A percentile compares a stretch with the other conserved stretches of the same genome.
phyloP scores from a whole-genome alignment of 2,329 filamentous ascomycete genomes.

The Fonsecaea multimorphosa region DNA sequence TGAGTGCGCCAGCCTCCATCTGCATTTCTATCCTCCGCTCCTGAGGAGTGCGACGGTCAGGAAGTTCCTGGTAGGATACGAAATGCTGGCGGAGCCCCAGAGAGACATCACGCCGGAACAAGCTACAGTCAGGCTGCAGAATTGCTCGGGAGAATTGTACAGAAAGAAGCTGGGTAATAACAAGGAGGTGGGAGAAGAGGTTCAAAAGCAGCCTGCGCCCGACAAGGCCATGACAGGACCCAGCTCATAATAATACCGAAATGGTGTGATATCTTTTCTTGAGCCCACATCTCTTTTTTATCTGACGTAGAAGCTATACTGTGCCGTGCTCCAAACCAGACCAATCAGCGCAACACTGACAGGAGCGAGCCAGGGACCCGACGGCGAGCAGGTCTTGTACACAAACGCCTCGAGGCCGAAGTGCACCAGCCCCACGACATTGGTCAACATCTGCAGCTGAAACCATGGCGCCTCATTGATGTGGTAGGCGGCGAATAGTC shows the following conservation, averaged over 20 bases:
- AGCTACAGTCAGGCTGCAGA: constrained; percentile 76
- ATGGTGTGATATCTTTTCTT: constrained; percentile 1
- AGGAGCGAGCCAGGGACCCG: constrained; percentile 64
- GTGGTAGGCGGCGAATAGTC: constrained; percentile 84
- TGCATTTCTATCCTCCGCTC: constrained; percentile 97
- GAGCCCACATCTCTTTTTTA: constrained; percentile 15
- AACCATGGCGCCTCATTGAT: constrained; percentile 75
- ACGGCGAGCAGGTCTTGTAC: constrained; percentile 75
- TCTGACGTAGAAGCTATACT: constrained; percentile 72
- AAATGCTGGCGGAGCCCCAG: constrained; percentile 97
- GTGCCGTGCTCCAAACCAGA: constrained; percentile 67
- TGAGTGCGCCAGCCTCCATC: constrained; percentile 87
- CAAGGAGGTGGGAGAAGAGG: constrained; percentile 25
- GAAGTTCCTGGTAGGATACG: constrained; percentile 96
- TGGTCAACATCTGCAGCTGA: constrained; percentile 81
- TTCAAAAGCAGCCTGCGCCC: constrained; percentile 27
- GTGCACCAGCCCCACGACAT: constrained; percentile 76
- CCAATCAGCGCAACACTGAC: constrained; percentile 62
- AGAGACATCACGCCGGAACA: constrained; percentile 97
- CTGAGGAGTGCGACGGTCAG: constrained; percentile 90
- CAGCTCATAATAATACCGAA: neutral
- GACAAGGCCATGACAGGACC: constrained; percentile 18
- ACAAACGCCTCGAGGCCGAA: constrained; percentile 81
- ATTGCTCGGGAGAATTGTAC: constrained; percentile 82
- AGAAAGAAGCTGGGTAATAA: constrained; percentile 63